These are phyloP conservation scores for Nakazawaea molendinolei DNA, from an alignment of 805 yeast species.

Conservation along the genomic window DNA sequence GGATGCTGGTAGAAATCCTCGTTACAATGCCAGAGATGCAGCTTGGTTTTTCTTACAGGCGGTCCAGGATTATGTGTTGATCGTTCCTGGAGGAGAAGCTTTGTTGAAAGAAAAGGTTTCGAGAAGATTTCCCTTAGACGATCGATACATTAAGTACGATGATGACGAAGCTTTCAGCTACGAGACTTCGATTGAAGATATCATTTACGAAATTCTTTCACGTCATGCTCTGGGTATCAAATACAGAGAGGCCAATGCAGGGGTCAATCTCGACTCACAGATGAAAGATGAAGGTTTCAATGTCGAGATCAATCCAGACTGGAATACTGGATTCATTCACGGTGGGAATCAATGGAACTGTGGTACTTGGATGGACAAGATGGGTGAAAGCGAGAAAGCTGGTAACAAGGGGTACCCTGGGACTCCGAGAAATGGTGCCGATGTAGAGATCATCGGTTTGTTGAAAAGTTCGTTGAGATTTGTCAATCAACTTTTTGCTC, in stretches of 20 bases:
- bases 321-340: conserved; percentile 80
- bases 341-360: conserved; percentile 93
- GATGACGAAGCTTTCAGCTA: conserved; percentile 73
- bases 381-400: conserved; percentile 90
- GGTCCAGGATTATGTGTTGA: conserved; percentile 71
- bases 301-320: conserved; percentile 73
- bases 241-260: conserved; percentile 94
- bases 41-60: conserved; percentile 91
- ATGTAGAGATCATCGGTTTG: conserved; percentile 84
- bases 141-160: conserved; percentile 60
- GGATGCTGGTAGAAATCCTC: conserved; percentile 89
- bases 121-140: conserved; percentile 81
- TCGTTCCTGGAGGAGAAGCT: conserved; percentile 61
- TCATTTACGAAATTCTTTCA: conserved; percentile 73
- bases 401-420: conserved; percentile 91
- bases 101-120: conserved; percentile 67
- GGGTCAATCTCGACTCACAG: conserved; percentile 78
- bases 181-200: conserved; percentile 63
- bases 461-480: conserved; percentile 80
- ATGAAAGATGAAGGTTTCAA: conserved; percentile 92
- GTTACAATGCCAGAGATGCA: conserved; percentile 95
- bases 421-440: conserved; percentile 97
- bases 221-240: conserved; percentile 87
- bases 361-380: conserved; percentile 99
- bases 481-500: conserved; percentile 50